Conservation (phyloP, 2,329 filamentous ascomycete genomes). For the Ceratocystis cubensis region DNA sequence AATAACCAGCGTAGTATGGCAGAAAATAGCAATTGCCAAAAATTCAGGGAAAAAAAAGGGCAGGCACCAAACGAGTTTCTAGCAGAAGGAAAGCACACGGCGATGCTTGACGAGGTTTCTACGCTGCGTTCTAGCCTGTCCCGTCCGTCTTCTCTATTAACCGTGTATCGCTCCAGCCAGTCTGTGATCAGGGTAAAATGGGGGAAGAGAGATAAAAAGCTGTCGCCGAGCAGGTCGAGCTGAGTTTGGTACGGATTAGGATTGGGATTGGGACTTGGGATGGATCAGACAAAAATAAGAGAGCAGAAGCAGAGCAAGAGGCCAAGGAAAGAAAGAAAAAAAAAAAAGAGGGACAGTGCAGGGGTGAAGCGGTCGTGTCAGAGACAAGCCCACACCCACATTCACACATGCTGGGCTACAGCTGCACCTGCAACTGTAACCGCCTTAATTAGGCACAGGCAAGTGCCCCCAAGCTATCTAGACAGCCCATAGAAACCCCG, state of each 20-base stretch:
- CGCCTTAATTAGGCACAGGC: not conserved
- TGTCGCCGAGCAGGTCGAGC: not conserved
- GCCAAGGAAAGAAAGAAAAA: not conserved
- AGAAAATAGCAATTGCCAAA: not conserved
- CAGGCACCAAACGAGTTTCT: too few relatives aligned
- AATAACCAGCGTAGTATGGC: not conserved
- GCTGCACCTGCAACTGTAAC: not conserved
- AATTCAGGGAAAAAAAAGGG: not conserved
- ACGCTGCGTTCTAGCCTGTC: too few relatives aligned
- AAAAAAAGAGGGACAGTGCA: not conserved
- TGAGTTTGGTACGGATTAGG: conserved; percentile 6
- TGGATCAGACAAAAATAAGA: not conserved
- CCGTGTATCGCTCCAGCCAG: not conserved
- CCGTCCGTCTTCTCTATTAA: not conserved
- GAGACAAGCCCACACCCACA: conserved; percentile 5
- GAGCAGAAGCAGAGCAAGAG: not conserved
- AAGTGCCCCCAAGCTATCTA: too few relatives aligned
- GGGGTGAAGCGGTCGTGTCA: not conserved
- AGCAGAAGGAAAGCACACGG: not conserved
- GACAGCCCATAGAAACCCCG: too few relatives aligned
- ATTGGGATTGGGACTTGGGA: conserved; percentile 6
- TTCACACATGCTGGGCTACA: not conserved
- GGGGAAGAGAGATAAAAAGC: not conserved
- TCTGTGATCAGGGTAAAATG: not conserved
- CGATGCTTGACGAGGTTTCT: not conserved